Base-by-base conservation (phyloP, 257 asterid species). In the Petunia axillaris region DNA sequence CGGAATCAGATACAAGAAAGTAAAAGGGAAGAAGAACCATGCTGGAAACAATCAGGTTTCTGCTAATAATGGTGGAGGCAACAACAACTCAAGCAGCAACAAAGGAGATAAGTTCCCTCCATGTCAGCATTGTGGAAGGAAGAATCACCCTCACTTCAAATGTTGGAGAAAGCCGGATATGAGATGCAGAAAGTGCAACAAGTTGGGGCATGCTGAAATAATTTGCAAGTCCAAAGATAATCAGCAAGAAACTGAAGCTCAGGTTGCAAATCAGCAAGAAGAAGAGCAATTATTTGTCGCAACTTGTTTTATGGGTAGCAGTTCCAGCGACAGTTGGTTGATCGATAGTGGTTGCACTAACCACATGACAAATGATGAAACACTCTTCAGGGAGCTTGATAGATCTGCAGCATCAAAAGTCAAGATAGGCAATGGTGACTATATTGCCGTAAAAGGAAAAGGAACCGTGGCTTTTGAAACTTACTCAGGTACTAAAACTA, bases 111-210 rank as follows among this genome's bases (percentile, higher is more conserved):
- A 3, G 3, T 53, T 75, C 16, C 65, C 66, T 25, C 65, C 43
- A 13, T 75, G 79, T 11, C 7, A 36, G 13, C 79, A 75, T 13
- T 55, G 37, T 55, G 65, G 65, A 14, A 54, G 4, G 58, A 53
- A 53, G 9, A 57, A 57, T 4, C 55, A 57, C 3, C 54, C 68
- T 35, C 68, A 37, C 1, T 53, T 53, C 14, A 76, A 57, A 57
- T 75, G 40, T 15, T 76, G 65, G 79, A 16, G 64, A 35, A 75
- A 40, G 25, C 79, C 3, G 13, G 64, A 75, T 75, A 52, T 52
- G 57, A 52, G 15, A 52, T 52, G 57, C n/a, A 11, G 7, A 8
- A 50, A 53, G 13, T n/a, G 81, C 43, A 9, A 35, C 2, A 16
- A 57, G 3, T 6, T 58, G 2, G 57, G 80, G 1, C 57, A 76